A percentile compares a stretch with the other conserved stretches of the same genome.
These are phyloP conservation scores for Suillus weaverae DNA, from an alignment of 768 basidiomycete genomes.

Conservation along the genomic window DNA sequence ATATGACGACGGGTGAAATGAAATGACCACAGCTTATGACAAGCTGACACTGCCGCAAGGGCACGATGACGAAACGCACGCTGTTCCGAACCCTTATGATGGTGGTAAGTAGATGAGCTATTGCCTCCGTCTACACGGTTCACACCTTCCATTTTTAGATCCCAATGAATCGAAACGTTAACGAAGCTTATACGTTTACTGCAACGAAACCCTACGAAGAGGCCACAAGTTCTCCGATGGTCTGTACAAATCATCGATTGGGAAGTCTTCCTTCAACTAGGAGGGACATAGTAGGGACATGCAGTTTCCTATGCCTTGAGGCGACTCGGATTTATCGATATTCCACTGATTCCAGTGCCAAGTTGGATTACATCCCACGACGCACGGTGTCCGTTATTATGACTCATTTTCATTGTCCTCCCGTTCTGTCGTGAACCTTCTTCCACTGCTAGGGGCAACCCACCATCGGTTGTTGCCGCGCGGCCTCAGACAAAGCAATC, in stretches of 20 bases:
- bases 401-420: neutral
- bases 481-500: neutral
- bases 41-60: neutral
- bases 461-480: neutral
- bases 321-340: neutral
- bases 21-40: neutral
- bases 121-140: slow-evolving; percentile 13
- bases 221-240: neutral
- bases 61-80: neutral
- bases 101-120: neutral
- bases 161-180: neutral
- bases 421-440: neutral
- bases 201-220: neutral
- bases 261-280: neutral
- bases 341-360: neutral
- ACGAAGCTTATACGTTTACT: slow-evolving; percentile 2
- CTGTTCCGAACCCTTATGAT: neutral
- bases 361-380: slow-evolving; percentile 1
- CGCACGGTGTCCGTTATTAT: neutral
- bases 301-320: neutral
- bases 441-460: neutral
- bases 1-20: slow-evolving; percentile 19
- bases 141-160: slow-evolving; percentile 6
- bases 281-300: neutral
- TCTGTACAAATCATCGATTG: slow-evolving; percentile 3